Percentiles rank a stretch among this genome's conserved stretches.
These are phyloP conservation scores for Paraphoma sp. DNA, from an alignment of 2,329 filamentous ascomycete species.

Conservation along the genomic window DNA sequence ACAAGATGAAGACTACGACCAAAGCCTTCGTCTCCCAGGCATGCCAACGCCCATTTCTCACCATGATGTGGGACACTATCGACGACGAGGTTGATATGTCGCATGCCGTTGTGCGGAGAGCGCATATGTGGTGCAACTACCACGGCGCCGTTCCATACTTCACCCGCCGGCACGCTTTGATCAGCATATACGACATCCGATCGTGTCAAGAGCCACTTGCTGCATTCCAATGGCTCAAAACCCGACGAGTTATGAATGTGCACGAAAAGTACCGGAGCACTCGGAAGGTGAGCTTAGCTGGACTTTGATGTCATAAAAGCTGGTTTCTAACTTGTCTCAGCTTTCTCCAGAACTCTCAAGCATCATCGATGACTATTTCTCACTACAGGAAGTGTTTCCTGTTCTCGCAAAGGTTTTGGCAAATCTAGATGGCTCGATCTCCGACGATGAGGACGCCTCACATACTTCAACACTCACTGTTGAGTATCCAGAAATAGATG, in stretches of 20 bases:
- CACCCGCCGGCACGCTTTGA: slow-evolving; percentile 31
- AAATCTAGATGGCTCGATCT: slow-evolving; percentile 31
- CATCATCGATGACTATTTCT: slow-evolving; percentile 40
- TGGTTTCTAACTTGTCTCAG: slow-evolving; percentile 14
- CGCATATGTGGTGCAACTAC: slow-evolving; percentile 47
- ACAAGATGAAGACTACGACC: slow-evolving; percentile 48
- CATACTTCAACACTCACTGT: slow-evolving; percentile 40
- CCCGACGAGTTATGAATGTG: slow-evolving; percentile 43
- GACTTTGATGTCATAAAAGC: not conserved
- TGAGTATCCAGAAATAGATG: slow-evolving; percentile 42
- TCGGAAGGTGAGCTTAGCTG: slow-evolving; percentile 28
- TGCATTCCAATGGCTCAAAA: slow-evolving; percentile 48
- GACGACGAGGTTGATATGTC: slow-evolving; percentile 41
- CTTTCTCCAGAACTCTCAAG: slow-evolving; percentile 38
- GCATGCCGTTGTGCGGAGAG: slow-evolving; percentile 44
- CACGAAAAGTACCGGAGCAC: slow-evolving; percentile 44
- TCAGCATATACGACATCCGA: slow-evolving; percentile 27
- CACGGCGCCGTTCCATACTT: slow-evolving; percentile 44
- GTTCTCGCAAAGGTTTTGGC: slow-evolving; percentile 30
- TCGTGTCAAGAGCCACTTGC: slow-evolving; percentile 42
- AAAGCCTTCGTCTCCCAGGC: slow-evolving; percentile 47
- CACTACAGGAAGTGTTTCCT: slow-evolving; percentile 37
- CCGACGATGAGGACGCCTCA: slow-evolving; percentile 30
- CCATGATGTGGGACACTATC: slow-evolving; percentile 50
- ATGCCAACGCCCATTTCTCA: slow-evolving; percentile 42